Evolutionary conservation across 2,329 filamentous ascomycete species (phyloP), one percentile per base, ranked within the genome.

Genomic region (Mycogone perniciosa): DNA sequence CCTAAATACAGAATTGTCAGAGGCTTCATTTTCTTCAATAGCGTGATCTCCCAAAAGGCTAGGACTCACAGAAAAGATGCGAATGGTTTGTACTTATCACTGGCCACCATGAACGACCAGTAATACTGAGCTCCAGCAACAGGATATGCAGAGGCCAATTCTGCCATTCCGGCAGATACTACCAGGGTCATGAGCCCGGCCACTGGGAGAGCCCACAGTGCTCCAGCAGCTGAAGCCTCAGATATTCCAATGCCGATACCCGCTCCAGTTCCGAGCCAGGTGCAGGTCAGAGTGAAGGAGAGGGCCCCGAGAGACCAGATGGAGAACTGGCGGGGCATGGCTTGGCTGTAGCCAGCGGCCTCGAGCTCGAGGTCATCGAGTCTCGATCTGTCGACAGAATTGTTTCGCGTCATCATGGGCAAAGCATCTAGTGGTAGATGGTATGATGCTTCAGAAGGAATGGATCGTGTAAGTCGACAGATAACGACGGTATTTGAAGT

Each of bases 251-350:
- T 62, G 4, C 63, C 63, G 7, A 66, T 51, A 0, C 62, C 64
- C 1, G 61, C 60, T 7, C 63, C 64, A 0, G 61, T 58, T 5
- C 64, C 62, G 4, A 62, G 55, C 64, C 63, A 66, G 2, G 63
- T 65, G 9, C 62, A 64, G 3, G 61, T 66, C 31, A 66, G 8
- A 1, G 63, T 63, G 37, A 64, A 66, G 0, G 63, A 64, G 1
- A 66, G 39, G 6, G 63, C 60, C 0, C 57, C 54, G 0, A 66
- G 29, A 5, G 61, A 61, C 49, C 57, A 59, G 0, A 59, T 46
- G 2, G 63, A 64, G 50, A 66, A 66, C 7, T 60, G 62, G 0
- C 64, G 57, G 8, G 64, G 64, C 64, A 66, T 66, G n/a, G 57
- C 55, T 30, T 59, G 61, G 5, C 44, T 43, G 31, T 66, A 66